phyloP scores from a whole-genome alignment of 352 stramenopile genomes.

The Lagenidium giganteum region DNA sequence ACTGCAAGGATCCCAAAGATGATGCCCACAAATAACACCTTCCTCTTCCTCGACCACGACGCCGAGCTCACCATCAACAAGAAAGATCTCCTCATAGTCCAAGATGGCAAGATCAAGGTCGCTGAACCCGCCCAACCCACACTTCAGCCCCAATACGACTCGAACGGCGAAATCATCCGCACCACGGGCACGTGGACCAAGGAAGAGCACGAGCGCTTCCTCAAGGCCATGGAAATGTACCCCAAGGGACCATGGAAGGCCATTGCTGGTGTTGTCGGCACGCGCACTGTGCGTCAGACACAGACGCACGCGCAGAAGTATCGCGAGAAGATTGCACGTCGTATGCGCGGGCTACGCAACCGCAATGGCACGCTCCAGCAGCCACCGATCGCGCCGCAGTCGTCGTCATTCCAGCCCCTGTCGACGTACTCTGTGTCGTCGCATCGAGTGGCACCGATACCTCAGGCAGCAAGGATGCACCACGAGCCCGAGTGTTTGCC shows the following conservation, averaged over 20 bases:
- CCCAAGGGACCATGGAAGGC: slow-evolving; percentile 61
- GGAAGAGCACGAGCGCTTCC: slow-evolving; percentile 53
- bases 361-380: slow-evolving; percentile 49
- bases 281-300: slow-evolving; percentile 59
- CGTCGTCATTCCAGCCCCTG: slow-evolving; percentile 11
- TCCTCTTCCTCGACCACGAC: too few species aligned
- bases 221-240: slow-evolving; percentile 49
- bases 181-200: slow-evolving; percentile 56
- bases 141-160: slow-evolving; percentile 46
- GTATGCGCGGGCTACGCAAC: slow-evolving; percentile 54
- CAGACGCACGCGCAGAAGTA: slow-evolving; percentile 72
- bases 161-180: slow-evolving; percentile 50
- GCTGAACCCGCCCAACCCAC: slow-evolving; percentile 55
- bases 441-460: slow-evolving; percentile 17
- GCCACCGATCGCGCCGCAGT: too few species aligned
- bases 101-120: slow-evolving; percentile 63
- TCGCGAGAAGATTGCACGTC: slow-evolving; percentile 49
- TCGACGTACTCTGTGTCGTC: slow-evolving; percentile 12
- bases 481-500: too few species aligned
- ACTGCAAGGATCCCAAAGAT: too few species aligned
- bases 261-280: slow-evolving; percentile 61
- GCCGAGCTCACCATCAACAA: slow-evolving; percentile 43
- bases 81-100: slow-evolving; percentile 74
- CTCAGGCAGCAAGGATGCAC: too few species aligned
- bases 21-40: too few species aligned